Percentiles rank a stretch among this genome's conserved stretches.
Conservation (phyloP, 2,329 filamentous ascomycete species). For the Diaporthe sp. region DNA sequence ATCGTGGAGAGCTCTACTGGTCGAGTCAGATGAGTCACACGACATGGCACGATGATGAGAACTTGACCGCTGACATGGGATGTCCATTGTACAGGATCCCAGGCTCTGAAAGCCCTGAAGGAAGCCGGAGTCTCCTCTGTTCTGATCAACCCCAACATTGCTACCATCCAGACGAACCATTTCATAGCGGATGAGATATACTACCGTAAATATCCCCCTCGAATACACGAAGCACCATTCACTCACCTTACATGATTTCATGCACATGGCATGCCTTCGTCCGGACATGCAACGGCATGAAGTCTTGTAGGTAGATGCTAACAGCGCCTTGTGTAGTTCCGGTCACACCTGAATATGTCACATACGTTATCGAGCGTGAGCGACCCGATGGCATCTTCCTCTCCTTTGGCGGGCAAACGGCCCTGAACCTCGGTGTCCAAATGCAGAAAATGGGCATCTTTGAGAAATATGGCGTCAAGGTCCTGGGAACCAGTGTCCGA, state of each 20-base stretch:
- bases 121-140: constrained; percentile 93
- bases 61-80: constrained; percentile 37
- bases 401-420: constrained; percentile 97
- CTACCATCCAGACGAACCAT: constrained; percentile 98
- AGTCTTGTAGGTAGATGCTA: not conserved
- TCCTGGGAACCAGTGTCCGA: constrained; percentile 93
- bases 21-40: constrained; percentile 47
- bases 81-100: constrained; percentile 75
- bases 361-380: constrained; percentile 97
- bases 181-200: constrained; percentile 97
- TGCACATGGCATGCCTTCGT: not conserved
- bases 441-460: constrained; percentile 98
- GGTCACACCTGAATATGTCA: constrained; percentile 97
- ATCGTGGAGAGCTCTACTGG: constrained; percentile 33
- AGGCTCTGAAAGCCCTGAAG: constrained; percentile 96
- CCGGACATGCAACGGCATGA: not conserved
- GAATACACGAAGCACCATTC: not conserved
- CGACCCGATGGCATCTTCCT: constrained; percentile 97
- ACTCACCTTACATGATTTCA: not conserved
- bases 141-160: constrained; percentile 98
- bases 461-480: constrained; percentile 94
- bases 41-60: constrained; percentile 29
- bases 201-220: constrained; percentile 66
- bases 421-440: constrained; percentile 94
- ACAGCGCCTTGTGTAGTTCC: constrained; percentile 64